Conservation (phyloP, 228 moss, liverwort and hornwort species). For the Sphagnum fallax region DNA sequence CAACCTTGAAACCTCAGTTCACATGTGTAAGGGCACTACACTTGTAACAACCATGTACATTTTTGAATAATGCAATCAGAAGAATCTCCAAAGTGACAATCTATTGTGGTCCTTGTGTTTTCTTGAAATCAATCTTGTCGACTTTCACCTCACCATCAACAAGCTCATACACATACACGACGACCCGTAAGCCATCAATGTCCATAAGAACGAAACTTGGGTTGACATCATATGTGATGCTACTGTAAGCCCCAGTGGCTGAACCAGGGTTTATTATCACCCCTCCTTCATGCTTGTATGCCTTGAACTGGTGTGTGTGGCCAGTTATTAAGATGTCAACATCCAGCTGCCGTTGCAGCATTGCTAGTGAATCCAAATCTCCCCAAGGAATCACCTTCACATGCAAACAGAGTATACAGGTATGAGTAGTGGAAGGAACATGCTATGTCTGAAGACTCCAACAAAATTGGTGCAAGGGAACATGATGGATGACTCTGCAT, state of each 20-base stretch:
- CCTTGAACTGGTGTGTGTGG: slow-evolving; percentile 56
- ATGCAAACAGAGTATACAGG: neutral
- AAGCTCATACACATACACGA: slow-evolving; percentile 53
- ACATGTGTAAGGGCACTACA: too few species aligned
- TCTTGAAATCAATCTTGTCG: slow-evolving; percentile 58
- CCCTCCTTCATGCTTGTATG: slow-evolving; percentile 56
- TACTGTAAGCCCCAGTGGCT: slow-evolving; percentile 56
- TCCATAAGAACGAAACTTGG: slow-evolving; percentile 58
- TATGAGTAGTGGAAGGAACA: too few species aligned
- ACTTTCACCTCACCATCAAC: slow-evolving; percentile 57
- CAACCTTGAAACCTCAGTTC: too few species aligned
- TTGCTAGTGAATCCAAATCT: slow-evolving; percentile 45
- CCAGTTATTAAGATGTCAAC: slow-evolving; percentile 56
- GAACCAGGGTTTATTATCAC: slow-evolving; percentile 60
- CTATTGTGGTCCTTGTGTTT: slow-evolving; percentile 16
- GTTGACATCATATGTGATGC: slow-evolving; percentile 55
- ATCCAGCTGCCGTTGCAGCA: slow-evolving; percentile 51
- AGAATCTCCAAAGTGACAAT: neutral
- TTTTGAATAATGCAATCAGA: too few species aligned
- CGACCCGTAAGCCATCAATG: slow-evolving; percentile 51
- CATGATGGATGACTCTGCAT: neutral
- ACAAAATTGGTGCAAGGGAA: neutral
- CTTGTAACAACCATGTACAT: too few species aligned
- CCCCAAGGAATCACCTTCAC: slow-evolving; percentile 54
- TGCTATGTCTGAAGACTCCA: neutral